A percentile compares a stretch with the other conserved stretches of the same genome.
Evolutionary conservation across 2,329 filamentous ascomycete genomes (phyloP).

Genomic region (Monilinia laxa): DNA sequence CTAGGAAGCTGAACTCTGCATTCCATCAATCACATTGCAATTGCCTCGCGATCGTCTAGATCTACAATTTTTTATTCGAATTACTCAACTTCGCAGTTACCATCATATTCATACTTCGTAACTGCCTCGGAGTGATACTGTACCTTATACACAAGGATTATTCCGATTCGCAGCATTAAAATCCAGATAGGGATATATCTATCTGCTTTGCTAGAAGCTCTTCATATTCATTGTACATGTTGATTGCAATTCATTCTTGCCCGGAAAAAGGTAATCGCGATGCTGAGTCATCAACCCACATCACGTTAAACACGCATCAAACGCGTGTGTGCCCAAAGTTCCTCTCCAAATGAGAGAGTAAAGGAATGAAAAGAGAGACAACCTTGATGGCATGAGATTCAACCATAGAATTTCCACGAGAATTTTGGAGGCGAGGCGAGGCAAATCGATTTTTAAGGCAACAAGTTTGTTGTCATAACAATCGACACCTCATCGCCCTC

Average conservation of each 20-base stretch:
- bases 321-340: neutral
- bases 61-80: too few species aligned
- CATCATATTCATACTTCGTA: too few species aligned
- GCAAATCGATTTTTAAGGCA: neutral
- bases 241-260: neutral
- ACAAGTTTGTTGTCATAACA: neutral
- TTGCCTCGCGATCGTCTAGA: too few species aligned
- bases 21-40: too few species aligned
- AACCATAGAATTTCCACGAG: neutral
- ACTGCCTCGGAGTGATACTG: too few species aligned
- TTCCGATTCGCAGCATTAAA: too few species aligned
- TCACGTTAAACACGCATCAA: neutral
- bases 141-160: too few species aligned
- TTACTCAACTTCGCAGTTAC: too few species aligned
- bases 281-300: slow-evolving; percentile 14
- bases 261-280: slow-evolving; percentile 2
- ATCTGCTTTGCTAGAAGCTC: too few species aligned
- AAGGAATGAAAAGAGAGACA: neutral
- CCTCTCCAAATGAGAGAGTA: neutral
- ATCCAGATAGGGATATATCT: too few species aligned
- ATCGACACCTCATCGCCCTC: neutral
- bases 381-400: neutral
- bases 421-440: neutral
- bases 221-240: too few species aligned
- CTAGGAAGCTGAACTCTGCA: too few species aligned